These are phyloP conservation scores for Colletotrichum endophyticum DNA, from an alignment of 2,329 filamentous ascomycete species.

Conservation along the genomic window DNA sequence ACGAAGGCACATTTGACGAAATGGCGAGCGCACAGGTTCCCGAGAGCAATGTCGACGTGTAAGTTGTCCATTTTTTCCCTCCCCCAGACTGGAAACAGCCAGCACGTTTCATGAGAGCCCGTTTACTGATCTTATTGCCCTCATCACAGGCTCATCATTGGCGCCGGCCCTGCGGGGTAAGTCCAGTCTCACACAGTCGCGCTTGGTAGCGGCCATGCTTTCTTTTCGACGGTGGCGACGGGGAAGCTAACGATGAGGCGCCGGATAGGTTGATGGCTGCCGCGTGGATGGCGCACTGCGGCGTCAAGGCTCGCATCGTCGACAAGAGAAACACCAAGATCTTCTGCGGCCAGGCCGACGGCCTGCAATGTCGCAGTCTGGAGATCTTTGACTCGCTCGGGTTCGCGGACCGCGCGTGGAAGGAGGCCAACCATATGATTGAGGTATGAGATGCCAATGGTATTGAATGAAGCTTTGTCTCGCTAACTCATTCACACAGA, in stretches of 20 bases:
- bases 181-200: neutral
- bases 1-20: neutral
- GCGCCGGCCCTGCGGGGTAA: slow-evolving; percentile 34
- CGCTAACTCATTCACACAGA: neutral
- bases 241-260: neutral
- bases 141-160: slow-evolving; percentile 39
- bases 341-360: slow-evolving; percentile 49
- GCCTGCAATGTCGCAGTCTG: slow-evolving; percentile 66
- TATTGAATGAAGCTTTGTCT: neutral
- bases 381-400: slow-evolving; percentile 79
- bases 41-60: slow-evolving; percentile 33
- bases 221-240: neutral
- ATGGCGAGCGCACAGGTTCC: slow-evolving; percentile 7
- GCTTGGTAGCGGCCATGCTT: neutral
- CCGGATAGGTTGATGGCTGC: slow-evolving; percentile 49
- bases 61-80: neutral
- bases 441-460: slow-evolving; percentile 51
- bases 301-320: slow-evolving; percentile 46
- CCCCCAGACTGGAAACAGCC: neutral
- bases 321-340: slow-evolving; percentile 47
- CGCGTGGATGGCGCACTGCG: slow-evolving; percentile 45
- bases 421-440: slow-evolving; percentile 72
- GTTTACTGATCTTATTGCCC: slow-evolving; percentile 5
- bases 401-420: slow-evolving; percentile 67
- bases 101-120: neutral